Conservation (phyloP, 1,284 basidiomycete genomes). For the Tranzscheliella williamsii region DNA sequence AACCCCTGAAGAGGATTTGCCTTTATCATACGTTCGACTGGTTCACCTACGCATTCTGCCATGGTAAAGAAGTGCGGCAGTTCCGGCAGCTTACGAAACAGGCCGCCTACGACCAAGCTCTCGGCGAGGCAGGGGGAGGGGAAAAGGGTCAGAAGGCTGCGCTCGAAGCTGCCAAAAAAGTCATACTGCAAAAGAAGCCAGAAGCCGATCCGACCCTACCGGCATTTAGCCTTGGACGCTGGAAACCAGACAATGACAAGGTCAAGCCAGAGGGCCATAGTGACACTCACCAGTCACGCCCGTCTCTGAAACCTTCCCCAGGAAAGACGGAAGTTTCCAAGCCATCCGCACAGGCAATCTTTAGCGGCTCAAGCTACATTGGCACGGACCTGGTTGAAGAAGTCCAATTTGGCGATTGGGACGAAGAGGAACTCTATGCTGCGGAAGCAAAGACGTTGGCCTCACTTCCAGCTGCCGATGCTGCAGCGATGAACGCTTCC, state of each 20-base stretch:
- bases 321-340: neutral
- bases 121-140: constrained; percentile 21
- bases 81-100: constrained; percentile 33
- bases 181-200: constrained; percentile 12
- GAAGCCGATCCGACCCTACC: constrained; percentile 24
- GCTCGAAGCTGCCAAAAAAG: constrained; percentile 17
- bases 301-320: neutral
- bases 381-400: constrained; percentile 50
- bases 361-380: neutral
- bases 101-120: constrained; percentile 14
- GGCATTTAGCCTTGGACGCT: constrained; percentile 35
- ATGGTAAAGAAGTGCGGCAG: constrained; percentile 44
- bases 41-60: constrained; percentile 56
- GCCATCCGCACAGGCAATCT: neutral
- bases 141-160: constrained; percentile 23
- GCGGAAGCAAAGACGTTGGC: constrained; percentile 22
- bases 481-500: neutral
- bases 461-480: constrained; percentile 3
- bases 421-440: constrained; percentile 34
- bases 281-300: constrained; percentile 10
- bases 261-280: constrained; percentile 26
- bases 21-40: constrained; percentile 51
- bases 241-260: constrained; percentile 27
- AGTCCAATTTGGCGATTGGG: constrained; percentile 49
- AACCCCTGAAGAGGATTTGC: constrained; percentile 44